phyloP scores from a whole-genome alignment of 2,329 filamentous ascomycete genomes.

The Chaetomium strumarium region DNA sequence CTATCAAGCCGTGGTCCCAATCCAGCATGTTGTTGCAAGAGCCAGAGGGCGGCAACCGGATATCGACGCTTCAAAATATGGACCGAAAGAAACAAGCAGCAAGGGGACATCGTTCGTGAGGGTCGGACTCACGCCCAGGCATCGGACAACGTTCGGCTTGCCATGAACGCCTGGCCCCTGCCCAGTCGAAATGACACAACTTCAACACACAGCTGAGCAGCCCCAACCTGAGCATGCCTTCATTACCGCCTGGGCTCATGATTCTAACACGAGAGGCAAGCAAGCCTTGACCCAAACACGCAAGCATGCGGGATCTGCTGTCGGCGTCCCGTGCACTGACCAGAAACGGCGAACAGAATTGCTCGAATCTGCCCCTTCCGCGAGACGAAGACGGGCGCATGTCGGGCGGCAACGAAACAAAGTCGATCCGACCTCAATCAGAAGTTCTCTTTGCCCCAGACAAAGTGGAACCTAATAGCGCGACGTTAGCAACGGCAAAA shows the following conservation, averaged over 20 bases:
- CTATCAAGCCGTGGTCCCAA: constrained; percentile 7
- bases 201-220: no score
- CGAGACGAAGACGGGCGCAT: background rate
- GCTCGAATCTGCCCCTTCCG: background rate
- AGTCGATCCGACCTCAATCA: constrained; percentile 30
- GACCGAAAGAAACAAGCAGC: background rate
- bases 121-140: background rate
- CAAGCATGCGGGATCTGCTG: background rate
- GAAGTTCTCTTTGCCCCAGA: constrained; percentile 67
- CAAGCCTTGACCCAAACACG: background rate
- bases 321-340: constrained; percentile 18
- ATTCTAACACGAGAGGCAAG: background rate
- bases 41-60: background rate
- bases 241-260: no score
- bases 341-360: background rate
- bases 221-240: no score
- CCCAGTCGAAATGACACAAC: no score
- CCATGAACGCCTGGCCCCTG: no score
- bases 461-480: constrained; percentile 51
- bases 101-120: background rate
- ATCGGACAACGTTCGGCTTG: no score
- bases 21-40: background rate
- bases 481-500: constrained; percentile 24
- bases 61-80: background rate
- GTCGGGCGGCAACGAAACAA: background rate